Percentiles rank a stretch among this genome's conserved stretches.
These are phyloP conservation scores for Sporothrix globosa DNA, from an alignment of 2,329 filamentous ascomycete genomes.

Conservation along the genomic window DNA sequence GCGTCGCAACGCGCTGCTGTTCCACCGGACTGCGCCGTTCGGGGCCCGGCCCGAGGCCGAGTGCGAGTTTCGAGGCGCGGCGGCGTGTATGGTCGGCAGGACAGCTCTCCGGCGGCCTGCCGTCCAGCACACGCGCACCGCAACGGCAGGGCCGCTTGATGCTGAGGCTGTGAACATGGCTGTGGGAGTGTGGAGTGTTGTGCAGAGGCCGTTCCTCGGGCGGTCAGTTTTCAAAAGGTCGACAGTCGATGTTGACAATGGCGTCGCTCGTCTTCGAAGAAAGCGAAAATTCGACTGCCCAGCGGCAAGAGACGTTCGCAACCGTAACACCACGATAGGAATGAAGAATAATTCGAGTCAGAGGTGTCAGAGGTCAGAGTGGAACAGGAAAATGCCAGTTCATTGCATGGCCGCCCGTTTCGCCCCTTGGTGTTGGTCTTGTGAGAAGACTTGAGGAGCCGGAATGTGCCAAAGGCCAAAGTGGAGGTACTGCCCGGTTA, in stretches of 20 bases:
- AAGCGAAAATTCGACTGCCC: not conserved
- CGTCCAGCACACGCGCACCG: constrained; percentile 29
- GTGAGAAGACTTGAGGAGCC: not conserved
- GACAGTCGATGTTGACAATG: not conserved
- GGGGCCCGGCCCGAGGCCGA: constrained; percentile 22
- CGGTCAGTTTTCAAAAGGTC: not conserved
- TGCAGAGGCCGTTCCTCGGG: not conserved
- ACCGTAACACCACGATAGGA: not conserved
- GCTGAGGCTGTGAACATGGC: constrained; percentile 29
- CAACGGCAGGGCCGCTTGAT: constrained; percentile 30
- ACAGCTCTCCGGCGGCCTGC: constrained; percentile 22
- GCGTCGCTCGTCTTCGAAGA: not conserved
- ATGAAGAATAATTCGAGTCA: not conserved
- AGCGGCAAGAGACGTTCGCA: too few species aligned
- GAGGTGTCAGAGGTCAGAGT: not conserved
- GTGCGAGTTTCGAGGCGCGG: not conserved
- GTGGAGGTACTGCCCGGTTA: not conserved
- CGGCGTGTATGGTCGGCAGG: constrained; percentile 16
- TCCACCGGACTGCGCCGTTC: constrained; percentile 26
- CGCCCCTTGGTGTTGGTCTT: not conserved
- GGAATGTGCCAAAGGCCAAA: constrained; percentile 7
- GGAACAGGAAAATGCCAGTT: not conserved
- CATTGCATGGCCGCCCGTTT: constrained; percentile 17
- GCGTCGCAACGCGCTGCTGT: constrained; percentile 22
- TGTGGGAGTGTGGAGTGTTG: not conserved